Conservation (phyloP, 345 rosid species). For the Pistacia atlantica region DNA sequence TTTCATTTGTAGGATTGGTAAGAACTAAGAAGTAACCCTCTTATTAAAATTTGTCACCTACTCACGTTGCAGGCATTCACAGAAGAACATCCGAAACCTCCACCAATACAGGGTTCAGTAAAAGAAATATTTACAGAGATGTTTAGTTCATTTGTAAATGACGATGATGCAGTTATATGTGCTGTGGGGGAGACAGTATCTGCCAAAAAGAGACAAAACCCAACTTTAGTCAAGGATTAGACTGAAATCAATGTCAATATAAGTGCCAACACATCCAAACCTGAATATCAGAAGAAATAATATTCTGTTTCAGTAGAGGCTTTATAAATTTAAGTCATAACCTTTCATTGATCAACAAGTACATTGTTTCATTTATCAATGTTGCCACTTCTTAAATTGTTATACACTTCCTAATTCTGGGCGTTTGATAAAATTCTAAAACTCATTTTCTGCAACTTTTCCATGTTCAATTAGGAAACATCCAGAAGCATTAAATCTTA, state of each 20-base stretch:
- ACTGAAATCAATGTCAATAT: background rate
- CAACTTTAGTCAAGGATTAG: slow-evolving; percentile 13
- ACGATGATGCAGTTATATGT: slow-evolving; percentile 51
- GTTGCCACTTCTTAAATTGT: background rate
- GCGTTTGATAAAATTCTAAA: background rate
- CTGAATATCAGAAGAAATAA: background rate
- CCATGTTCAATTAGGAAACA: background rate
- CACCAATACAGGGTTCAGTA: slow-evolving; percentile 67
- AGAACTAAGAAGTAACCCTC: background rate
- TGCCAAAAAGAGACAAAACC: slow-evolving; percentile 39
- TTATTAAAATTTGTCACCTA: slow-evolving; percentile 39
- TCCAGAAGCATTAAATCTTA: background rate
- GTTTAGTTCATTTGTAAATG: slow-evolving; percentile 75
- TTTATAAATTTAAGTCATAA: background rate
- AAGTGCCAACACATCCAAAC: background rate
- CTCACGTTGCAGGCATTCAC: slow-evolving; percentile 87
- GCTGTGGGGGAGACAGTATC: slow-evolving; percentile 88
- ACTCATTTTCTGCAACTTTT: background rate
- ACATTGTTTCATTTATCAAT: too few species aligned
- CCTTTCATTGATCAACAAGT: background rate
- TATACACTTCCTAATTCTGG: background rate
- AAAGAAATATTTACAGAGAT: slow-evolving; percentile 76
- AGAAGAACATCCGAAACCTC: slow-evolving; percentile 84
- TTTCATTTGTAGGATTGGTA: background rate
- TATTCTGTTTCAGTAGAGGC: background rate